Evolutionary conservation across 176 grass and related monocot species (phyloP).

Genomic region (Poa pratensis): DNA sequence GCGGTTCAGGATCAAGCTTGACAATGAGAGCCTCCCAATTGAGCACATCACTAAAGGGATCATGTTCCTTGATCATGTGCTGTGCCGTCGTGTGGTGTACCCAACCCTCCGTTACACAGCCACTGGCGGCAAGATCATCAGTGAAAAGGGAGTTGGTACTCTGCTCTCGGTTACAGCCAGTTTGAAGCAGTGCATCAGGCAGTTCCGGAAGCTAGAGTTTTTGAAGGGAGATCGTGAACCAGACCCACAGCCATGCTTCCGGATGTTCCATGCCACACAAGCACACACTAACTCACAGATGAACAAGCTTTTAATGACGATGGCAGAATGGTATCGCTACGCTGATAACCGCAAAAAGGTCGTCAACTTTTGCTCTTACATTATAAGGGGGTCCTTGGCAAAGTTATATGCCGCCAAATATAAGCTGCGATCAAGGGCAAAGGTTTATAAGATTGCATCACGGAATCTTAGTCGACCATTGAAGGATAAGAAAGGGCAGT

Average conservation of each 20-base stretch:
- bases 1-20: slow-evolving; percentile 76
- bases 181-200: slow-evolving; percentile 92
- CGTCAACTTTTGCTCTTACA: slow-evolving; percentile 97
- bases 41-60: slow-evolving; percentile 99
- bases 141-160: slow-evolving; percentile 97
- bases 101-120: slow-evolving; percentile 91
- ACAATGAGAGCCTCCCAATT: slow-evolving; percentile 89
- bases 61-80: slow-evolving; percentile 96
- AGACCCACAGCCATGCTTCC: slow-evolving; percentile 95
- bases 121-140: slow-evolving; percentile 95
- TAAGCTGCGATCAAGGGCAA: slow-evolving; percentile 92
- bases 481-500: slow-evolving; percentile 97
- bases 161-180: slow-evolving; percentile 90
- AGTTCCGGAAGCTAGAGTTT: slow-evolving; percentile 89
- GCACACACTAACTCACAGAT: slow-evolving; percentile 94
- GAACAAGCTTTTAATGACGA: slow-evolving; percentile 89
- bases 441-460: slow-evolving; percentile 98
- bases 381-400: slow-evolving; percentile 87
- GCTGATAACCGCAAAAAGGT: slow-evolving; percentile 97
- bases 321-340: slow-evolving; percentile 95
- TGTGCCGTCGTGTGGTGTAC: slow-evolving; percentile 93
- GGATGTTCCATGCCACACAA: slow-evolving; percentile 98
- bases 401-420: slow-evolving; percentile 98
- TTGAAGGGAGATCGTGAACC: slow-evolving; percentile 95
- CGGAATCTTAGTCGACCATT: slow-evolving; percentile 95